Evolutionary conservation across 306 rosid species (phyloP).

Genomic region (Cucurbita argyrosperma): DNA sequence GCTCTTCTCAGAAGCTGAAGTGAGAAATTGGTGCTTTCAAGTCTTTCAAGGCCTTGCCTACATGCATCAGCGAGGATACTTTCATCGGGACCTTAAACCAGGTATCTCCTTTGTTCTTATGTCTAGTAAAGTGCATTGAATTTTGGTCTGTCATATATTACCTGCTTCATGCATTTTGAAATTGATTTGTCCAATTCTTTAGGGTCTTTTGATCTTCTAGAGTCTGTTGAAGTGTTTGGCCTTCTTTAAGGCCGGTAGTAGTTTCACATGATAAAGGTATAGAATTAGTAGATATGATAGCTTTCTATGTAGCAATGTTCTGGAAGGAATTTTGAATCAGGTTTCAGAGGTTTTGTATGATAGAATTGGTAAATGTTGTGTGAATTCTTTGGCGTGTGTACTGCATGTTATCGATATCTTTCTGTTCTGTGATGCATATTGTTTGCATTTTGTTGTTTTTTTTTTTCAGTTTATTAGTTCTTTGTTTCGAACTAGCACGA

Average conservation of each 20-base stretch:
- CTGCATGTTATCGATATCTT: background rate
- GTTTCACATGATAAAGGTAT: background rate
- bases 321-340: background rate
- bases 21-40: slow-evolving; percentile 93
- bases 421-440: background rate
- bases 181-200: background rate
- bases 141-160: background rate
- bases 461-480: background rate
- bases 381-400: background rate
- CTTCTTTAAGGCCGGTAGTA: background rate
- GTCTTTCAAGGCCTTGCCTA: slow-evolving; percentile 95
- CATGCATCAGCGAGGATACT: slow-evolving; percentile 98
- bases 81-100: slow-evolving; percentile 97
- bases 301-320: background rate
- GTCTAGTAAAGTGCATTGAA: background rate
- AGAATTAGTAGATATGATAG: background rate
- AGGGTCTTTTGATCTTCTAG: background rate
- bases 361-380: background rate
- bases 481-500: background rate
- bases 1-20: slow-evolving; percentile 66
- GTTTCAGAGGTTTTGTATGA: background rate
- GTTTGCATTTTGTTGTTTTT: background rate
- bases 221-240: background rate
- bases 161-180: background rate
- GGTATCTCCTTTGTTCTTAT: slow-evolving; percentile 27